These are phyloP conservation scores for Phalaenopsis equestris DNA, from an alignment of 106 monocot species.

Conservation along the genomic window DNA sequence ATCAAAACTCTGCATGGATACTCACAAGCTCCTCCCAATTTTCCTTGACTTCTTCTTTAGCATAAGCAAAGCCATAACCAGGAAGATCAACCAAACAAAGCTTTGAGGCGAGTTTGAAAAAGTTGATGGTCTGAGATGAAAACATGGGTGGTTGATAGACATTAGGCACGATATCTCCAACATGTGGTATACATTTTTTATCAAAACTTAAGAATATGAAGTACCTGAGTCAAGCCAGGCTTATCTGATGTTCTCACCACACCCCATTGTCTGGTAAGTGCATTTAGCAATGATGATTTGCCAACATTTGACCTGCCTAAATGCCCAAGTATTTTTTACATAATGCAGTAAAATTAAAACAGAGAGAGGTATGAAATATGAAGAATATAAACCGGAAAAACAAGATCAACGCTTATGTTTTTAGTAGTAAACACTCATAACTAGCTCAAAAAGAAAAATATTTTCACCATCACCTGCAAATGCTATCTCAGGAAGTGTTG, in stretches of 20 bases:
- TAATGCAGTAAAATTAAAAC: background rate
- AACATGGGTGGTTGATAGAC: conserved; percentile 14
- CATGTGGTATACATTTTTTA: background rate
- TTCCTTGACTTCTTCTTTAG: conserved; percentile 95
- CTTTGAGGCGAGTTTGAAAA: conserved; percentile 86
- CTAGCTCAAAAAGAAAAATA: background rate
- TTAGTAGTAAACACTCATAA: background rate
- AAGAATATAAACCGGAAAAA: background rate
- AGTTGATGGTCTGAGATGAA: conserved; percentile 77
- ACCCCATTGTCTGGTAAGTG: conserved; percentile 98
- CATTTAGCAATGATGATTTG: conserved; percentile 91
- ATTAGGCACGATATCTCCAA: conserved; percentile 1
- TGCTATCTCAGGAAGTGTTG: conserved; percentile 88
- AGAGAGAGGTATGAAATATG: background rate
- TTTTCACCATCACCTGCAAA: conserved; percentile 67
- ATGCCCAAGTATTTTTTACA: conserved; percentile 2
- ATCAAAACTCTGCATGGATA: conserved; percentile 16
- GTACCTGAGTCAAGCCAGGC: conserved; percentile 91
- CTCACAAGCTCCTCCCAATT: conserved; percentile 98
- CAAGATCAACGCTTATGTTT: background rate
- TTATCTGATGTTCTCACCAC: conserved; percentile 93
- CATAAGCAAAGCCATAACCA: conserved; percentile 99
- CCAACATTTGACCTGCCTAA: conserved; percentile 97
- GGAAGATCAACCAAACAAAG: conserved; percentile 93
- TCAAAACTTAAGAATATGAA: conserved; percentile 3